Evolutionary conservation across 2,329 filamentous ascomycete species (phyloP).

Genomic region (Dactylonectria macrodidyma): DNA sequence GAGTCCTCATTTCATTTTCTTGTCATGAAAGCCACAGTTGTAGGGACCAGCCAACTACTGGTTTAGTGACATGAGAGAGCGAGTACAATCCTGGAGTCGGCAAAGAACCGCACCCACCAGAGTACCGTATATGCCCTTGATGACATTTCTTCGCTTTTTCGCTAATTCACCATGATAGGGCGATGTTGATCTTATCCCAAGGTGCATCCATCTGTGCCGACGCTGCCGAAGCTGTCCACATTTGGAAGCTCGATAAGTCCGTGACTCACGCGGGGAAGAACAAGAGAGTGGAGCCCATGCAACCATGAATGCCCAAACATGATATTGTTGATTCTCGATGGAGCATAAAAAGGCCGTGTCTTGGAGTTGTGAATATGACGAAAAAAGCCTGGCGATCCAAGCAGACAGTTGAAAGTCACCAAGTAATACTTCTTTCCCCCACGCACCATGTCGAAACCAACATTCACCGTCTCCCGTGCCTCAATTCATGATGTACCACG

Average conservation of each 20-base stretch:
- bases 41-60: no score
- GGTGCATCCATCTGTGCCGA: neutral
- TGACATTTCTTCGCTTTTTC: neutral
- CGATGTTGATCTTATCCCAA: neutral
- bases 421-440: neutral
- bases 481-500: neutral
- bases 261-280: slow-evolving; percentile 8
- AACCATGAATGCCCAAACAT: no score
- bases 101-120: no score
- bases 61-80: no score
- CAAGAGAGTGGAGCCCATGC: neutral
- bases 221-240: neutral
- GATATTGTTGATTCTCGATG: neutral
- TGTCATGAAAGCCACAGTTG: no score
- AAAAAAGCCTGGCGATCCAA: no score
- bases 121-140: no score
- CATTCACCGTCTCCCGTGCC: slow-evolving; percentile 3
- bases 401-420: neutral
- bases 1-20: no score
- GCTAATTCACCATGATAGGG: no score
- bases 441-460: neutral
- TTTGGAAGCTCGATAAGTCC: slow-evolving; percentile 8
- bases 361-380: no score
- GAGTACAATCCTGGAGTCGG: no score
- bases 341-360: neutral